Conservation (phyloP, 2,329 filamentous ascomycete species). For the Fusarium pininemorale region DNA sequence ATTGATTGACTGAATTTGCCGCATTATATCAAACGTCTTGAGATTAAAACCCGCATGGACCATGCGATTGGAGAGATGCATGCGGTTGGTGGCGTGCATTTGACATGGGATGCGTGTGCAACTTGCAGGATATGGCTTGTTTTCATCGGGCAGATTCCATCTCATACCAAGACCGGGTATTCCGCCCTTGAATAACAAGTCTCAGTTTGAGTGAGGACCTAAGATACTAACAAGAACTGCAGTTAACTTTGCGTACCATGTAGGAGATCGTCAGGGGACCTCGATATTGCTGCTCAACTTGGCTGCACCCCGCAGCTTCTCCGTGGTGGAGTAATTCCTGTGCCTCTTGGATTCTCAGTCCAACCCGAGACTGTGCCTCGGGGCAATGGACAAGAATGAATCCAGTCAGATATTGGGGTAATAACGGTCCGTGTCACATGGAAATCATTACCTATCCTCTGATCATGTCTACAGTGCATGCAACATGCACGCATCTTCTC, state of each 20-base stretch:
- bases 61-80: constrained; percentile 27
- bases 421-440: constrained; percentile 17
- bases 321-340: constrained; percentile 25
- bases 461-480: not conserved
- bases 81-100: constrained; percentile 14
- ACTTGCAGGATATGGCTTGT: constrained; percentile 12
- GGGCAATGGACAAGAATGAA: constrained; percentile 5
- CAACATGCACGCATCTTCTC: constrained; percentile 33
- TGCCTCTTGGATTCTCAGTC: constrained; percentile 4
- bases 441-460: not conserved
- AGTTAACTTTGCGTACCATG: too few relatives aligned
- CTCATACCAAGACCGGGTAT: not conserved
- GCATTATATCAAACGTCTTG: not conserved
- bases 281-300: constrained; percentile 10
- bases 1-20: constrained; percentile 1
- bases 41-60: constrained; percentile 31
- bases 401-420: constrained; percentile 7
- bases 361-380: constrained; percentile 7
- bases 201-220: not conserved
- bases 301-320: constrained; percentile 38
- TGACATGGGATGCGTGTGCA: constrained; percentile 24
- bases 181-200: not conserved
- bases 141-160: constrained; percentile 5
- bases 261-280: constrained; percentile 25
- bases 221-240: not conserved